Percentiles rank a stretch among this genome's conserved stretches.
These are phyloP conservation scores for Trichomonascaceae sp. DNA, from an alignment of 1,139 yeast species.

Conservation along the genomic window DNA sequence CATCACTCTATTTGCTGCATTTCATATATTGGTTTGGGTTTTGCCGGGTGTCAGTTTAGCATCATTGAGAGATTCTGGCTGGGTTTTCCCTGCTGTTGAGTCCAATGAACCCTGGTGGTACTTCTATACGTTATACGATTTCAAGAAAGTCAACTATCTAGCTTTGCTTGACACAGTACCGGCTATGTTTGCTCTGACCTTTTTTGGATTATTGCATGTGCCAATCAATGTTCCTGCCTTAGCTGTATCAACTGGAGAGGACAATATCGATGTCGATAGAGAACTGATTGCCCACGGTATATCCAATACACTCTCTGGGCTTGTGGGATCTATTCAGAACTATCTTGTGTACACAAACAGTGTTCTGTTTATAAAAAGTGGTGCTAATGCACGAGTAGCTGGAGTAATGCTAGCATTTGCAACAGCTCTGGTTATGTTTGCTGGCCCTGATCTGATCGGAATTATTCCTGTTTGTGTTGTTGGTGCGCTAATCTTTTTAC, in stretches of 20 bases:
- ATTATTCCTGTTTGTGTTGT: conserved; percentile 93
- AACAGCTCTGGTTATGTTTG: conserved; percentile 71
- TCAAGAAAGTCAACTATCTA: conserved; percentile 65
- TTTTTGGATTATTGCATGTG: conserved; percentile 91
- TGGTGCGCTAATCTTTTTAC: conserved; percentile 79
- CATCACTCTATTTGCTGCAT: conserved; percentile 58
- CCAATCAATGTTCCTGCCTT: conserved; percentile 97
- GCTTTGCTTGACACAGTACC: conserved; percentile 68
- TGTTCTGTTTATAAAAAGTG: conserved; percentile 84
- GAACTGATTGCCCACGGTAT: conserved; percentile 94
- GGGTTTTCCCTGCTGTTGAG: conserved; percentile 69
- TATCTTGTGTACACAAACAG: conserved; percentile 93
- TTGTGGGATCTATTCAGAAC: conserved; percentile 83
- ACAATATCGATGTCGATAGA: conserved; percentile 75
- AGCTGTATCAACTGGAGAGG: conserved; percentile 83
- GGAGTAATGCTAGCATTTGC: conserved; percentile 82
- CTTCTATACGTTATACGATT: conserved; percentile 68
- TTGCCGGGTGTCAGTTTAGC: conserved; percentile 62
- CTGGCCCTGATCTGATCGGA: conserved; percentile 91
- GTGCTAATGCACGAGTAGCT: conserved; percentile 84
- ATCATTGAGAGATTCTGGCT: conserved; percentile 63
- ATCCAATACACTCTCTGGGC: conserved; percentile 82
- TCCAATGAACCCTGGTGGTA: conserved; percentile 81
- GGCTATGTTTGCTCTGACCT: conserved; percentile 90
- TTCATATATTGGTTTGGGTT: conserved; percentile 60